Conservation (phyloP, 768 basidiomycete species). For the Tylopilus vinaceipallidus region DNA sequence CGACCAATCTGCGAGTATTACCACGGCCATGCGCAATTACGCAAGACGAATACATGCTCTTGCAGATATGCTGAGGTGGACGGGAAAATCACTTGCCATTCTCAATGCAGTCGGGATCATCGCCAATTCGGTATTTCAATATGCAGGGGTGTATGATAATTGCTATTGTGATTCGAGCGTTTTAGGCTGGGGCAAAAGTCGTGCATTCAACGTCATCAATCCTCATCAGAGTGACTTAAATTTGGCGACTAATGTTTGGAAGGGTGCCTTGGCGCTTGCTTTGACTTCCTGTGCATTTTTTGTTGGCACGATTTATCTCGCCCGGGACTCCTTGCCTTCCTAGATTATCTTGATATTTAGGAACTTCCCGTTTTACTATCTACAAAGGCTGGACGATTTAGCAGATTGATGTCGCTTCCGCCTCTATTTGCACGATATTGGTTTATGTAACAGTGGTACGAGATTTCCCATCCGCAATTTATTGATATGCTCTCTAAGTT, state of each 20-base stretch:
- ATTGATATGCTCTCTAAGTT: too few species aligned
- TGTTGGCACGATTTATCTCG: conserved; percentile 28
- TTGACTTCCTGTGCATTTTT: conserved; percentile 23
- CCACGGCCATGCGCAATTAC: neutral
- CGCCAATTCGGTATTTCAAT: conserved; percentile 31
- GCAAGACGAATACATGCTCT: neutral
- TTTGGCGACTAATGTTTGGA: conserved; percentile 34
- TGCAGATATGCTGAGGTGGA: conserved; percentile 24
- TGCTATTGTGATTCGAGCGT: conserved; percentile 34
- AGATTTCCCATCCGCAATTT: too few species aligned
- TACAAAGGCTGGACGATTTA: too few species aligned
- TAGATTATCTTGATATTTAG: too few species aligned
- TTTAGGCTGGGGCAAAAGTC: conserved; percentile 9
- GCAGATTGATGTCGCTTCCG: too few species aligned
- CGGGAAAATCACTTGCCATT: conserved; percentile 28
- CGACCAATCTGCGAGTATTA: neutral
- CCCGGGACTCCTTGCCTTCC: conserved; percentile 20
- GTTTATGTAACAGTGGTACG: too few species aligned
- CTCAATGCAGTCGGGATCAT: conserved; percentile 28
- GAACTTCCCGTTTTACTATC: too few species aligned
- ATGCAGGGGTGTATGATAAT: conserved; percentile 21
- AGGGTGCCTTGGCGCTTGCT: conserved; percentile 34
- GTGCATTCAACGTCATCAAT: conserved; percentile 33
- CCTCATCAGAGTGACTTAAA: conserved; percentile 16
- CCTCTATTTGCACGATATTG: too few species aligned